A percentile compares a stretch with the other conserved stretches of the same genome.
phyloP scores from a whole-genome alignment of 1,284 basidiomycete genomes.

The Trichosporon coremiiforme region DNA sequence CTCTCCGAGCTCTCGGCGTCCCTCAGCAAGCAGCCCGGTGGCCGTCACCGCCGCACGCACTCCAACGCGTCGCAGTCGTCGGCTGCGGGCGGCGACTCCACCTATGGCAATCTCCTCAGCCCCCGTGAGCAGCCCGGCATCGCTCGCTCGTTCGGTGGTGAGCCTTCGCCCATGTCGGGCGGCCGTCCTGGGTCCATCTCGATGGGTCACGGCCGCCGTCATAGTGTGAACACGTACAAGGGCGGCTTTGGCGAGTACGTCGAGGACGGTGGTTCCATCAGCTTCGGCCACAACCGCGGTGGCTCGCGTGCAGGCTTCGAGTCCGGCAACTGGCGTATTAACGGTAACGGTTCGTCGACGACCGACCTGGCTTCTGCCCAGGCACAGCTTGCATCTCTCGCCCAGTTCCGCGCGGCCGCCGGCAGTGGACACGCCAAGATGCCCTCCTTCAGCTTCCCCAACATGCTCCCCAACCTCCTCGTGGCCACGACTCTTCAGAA shows the following conservation, averaged over 20 bases:
- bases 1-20: constrained; percentile 56
- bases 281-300: constrained; percentile 69
- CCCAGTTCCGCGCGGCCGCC: constrained; percentile 93
- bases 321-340: constrained; percentile 76
- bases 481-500: constrained; percentile 82
- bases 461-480: constrained; percentile 94
- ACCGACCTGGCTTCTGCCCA: constrained; percentile 84
- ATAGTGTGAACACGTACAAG: constrained; percentile 81
- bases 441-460: constrained; percentile 95
- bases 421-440: constrained; percentile 95
- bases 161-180: constrained; percentile 37
- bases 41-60: constrained; percentile 81
- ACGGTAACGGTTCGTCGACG: constrained; percentile 59
- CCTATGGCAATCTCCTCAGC: constrained; percentile 12
- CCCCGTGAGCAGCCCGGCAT: constrained; percentile 20
- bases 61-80: constrained; percentile 62
- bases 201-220: constrained; percentile 79
- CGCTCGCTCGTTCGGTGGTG: constrained; percentile 34
- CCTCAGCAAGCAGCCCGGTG: constrained; percentile 35
- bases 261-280: constrained; percentile 44
- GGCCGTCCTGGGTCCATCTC: constrained; percentile 51
- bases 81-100: constrained; percentile 15
- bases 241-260: constrained; percentile 50
- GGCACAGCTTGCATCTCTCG: constrained; percentile 91
- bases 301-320: constrained; percentile 57